These are phyloP conservation scores for Adansonia gregorii DNA, from an alignment of 441 rosid genomes.

Conservation along the genomic window DNA sequence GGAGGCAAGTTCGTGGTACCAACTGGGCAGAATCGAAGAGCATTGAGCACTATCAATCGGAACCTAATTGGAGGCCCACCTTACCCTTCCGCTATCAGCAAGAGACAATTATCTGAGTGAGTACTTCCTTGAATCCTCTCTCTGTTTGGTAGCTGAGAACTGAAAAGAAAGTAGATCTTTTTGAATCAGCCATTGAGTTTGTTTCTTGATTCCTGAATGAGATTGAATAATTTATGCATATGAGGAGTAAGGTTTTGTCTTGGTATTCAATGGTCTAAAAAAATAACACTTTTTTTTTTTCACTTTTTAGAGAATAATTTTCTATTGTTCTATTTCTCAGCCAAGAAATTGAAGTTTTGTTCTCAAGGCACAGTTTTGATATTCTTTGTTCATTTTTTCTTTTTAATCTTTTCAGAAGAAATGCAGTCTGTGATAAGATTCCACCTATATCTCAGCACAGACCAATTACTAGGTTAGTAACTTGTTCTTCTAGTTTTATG, in stretches of 20 bases:
- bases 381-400: neutral
- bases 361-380: neutral
- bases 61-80: conserved; percentile 62
- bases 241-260: neutral
- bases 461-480: conserved; percentile 82
- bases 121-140: conserved; percentile 46
- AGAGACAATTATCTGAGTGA: conserved; percentile 76
- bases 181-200: neutral
- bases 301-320: neutral
- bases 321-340: conserved; percentile 4
- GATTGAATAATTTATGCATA: neutral
- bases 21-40: conserved; percentile 60
- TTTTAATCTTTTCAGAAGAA: conserved; percentile 42
- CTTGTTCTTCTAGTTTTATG: conserved; percentile 6
- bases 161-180: neutral
- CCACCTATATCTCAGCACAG: conserved; percentile 62
- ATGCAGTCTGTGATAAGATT: conserved; percentile 48
- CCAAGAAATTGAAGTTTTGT: neutral
- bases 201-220: neutral
- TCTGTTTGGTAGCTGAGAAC: neutral
- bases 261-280: neutral
- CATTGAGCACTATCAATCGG: conserved; percentile 66
- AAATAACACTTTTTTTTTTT: neutral
- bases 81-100: conserved; percentile 66
- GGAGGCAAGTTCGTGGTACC: conserved; percentile 59